Base-by-base conservation (phyloP, 768 basidiomycete genomes). In the Rhizopogon rudus region DNA sequence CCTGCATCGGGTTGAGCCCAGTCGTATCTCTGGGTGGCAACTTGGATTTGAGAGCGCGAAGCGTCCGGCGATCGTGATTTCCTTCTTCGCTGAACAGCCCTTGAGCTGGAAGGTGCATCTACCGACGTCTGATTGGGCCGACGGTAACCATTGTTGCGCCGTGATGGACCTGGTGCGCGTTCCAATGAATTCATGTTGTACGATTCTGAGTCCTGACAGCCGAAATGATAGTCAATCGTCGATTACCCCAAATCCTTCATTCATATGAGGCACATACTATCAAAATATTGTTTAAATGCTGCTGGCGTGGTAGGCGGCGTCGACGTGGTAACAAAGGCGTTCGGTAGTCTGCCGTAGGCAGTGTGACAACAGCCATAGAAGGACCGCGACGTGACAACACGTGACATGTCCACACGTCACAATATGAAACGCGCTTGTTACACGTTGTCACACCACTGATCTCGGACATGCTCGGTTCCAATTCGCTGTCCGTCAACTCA, bases 61-160 rank as follows among this genome's bases (percentile, higher is more conserved):
- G 65, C 50, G 40, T 71, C 73, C 2, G 73, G 70, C 7, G 75
- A 75, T 45, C 63, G 65, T 29, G 75, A 73, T 60, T 70, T 70
- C 42, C 63, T 65, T 40, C 70, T 65, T 44, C 68, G 67, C 17
- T 65, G 67, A 45, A 10, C 56, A 7, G 63, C 35, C 58, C 6
- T 61, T 56, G 20, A 61, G 57, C 44, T 42, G 2, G 54, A 43
- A 17, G 22, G 51, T 37, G 6, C 16, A 50, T 55, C 54, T 52
- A 8, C 35, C 10, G 40, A 43, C n/a, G 29, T 20, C 25, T 6
- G 9, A 28, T 43, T 40, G 14, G 58, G 60, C 39, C 69, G 67
- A 49, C 67, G 59, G 54, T 65, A 58, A 49, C 37, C 44, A 35
- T 65, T 69, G 22, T 37, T 64, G 20, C 67, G 68, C 55, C 67